These are phyloP conservation scores for Coniochaeta pulveracea DNA, from an alignment of 2,329 filamentous ascomycete genomes.

Conservation along the genomic window DNA sequence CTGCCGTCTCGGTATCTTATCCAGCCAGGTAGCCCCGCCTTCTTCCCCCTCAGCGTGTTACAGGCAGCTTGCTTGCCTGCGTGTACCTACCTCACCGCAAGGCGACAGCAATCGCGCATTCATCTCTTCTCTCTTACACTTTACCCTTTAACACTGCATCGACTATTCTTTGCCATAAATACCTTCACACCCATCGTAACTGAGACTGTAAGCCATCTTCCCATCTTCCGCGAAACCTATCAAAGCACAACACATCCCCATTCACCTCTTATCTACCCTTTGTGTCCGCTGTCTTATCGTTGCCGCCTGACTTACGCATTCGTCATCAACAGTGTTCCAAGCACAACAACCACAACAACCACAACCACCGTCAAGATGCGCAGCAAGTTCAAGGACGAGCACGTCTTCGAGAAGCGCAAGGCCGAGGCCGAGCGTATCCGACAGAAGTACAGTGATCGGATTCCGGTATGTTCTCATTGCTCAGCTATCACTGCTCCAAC, in stretches of 20 bases:
- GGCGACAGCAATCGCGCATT: conserved; percentile 3
- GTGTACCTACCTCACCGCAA: too few relatives aligned
- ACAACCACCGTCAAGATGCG: conserved; percentile 58
- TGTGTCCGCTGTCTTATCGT: too few relatives aligned
- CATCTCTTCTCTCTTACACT: conserved; percentile 2
- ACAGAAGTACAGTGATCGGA: conserved; percentile 97
- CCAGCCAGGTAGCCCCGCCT: neutral
- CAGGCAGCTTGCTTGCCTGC: neutral
- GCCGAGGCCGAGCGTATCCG: conserved; percentile 98
- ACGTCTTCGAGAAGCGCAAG: conserved; percentile 99
- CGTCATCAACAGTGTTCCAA: neutral
- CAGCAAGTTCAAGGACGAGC: conserved; percentile 99
- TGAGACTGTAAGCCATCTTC: neutral
- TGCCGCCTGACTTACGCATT: neutral
- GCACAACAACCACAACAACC: conserved; percentile 9
- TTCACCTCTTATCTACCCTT: neutral
- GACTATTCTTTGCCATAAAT: neutral
- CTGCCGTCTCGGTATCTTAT: too few relatives aligned
- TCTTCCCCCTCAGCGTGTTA: too few relatives aligned
- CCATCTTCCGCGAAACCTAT: neutral
- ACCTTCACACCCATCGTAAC: neutral
- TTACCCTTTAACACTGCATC: neutral
- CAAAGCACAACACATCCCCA: neutral
- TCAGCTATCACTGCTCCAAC: neutral
- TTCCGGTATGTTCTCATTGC: conserved; percentile 58